Base-by-base conservation (phyloP, 2,329 filamentous ascomycete genomes). In the Pseudogymnoascus sp. region DNA sequence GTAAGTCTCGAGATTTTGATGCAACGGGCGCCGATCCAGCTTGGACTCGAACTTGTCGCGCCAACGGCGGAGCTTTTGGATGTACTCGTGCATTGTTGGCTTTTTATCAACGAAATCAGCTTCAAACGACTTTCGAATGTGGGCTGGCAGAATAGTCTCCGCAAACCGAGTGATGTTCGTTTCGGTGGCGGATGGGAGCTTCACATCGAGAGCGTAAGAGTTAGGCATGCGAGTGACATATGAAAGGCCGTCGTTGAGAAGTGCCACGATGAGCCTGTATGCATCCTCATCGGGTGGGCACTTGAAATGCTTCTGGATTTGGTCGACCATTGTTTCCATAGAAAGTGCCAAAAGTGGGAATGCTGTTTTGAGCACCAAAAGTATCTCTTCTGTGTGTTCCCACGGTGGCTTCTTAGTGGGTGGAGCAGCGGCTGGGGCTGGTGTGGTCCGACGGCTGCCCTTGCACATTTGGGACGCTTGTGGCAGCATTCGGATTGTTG, bases 321-420 rank as follows among this genome's bases (percentile, higher is more conserved):
- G 93, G 73, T 99, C 95, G 31, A 97, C 93, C 92, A 97, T 99
- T 0, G 93, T 96, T 78, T 99, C 95, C 95, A 99, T 97, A 0
- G 93, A 97, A 45, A 97, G 80, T 8, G 96, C 95, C 69, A 99
- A 83, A 16, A 99, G 82, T 23, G 95, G 95, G 80, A 97, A 99
- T 0, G 93, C 93, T 5, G 95, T 97, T 81, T 99, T 97, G 61
- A 99, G 86, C 31, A 92, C 90, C 35, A 92, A 90, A 83, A 96
- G 92, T 65, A 99, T 91, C 73, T 97, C 93, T 69, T 99, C 95
- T 0, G 92, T 93, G 69, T 96, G 88, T 73, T 99, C 95, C 95
- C 95, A 97, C 0, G 96, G 92, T 67, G 90, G 91, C 77, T 91
- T 93, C 78, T 87, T 70, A 31, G 62, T 63, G 49, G 68, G 60